phyloP scores from a whole-genome alignment of 2,329 filamentous ascomycete species.

The Exserohilum rostratum region DNA sequence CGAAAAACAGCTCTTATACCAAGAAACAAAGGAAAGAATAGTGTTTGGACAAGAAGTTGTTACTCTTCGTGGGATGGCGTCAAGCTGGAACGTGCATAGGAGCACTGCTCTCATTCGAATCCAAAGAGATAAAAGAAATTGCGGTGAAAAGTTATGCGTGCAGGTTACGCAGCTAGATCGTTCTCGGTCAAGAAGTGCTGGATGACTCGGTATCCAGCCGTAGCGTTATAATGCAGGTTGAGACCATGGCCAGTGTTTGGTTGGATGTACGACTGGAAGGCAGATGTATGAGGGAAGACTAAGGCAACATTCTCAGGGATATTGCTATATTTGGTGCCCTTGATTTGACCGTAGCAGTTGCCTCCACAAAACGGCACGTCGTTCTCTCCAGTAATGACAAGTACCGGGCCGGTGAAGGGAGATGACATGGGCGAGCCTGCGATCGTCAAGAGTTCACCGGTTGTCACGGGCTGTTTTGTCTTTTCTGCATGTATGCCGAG shows the following conservation, averaged over 20 bases:
- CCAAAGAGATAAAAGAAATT: neutral
- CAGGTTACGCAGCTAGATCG: conserved; percentile 19
- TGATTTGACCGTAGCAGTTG: conserved; percentile 55
- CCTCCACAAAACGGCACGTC: conserved; percentile 67
- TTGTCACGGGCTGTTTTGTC: conserved; percentile 62
- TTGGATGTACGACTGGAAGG: conserved; percentile 62
- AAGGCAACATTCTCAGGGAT: conserved; percentile 54
- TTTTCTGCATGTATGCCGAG: conserved; percentile 56
- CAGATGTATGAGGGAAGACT: conserved; percentile 54
- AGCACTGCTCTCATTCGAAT: neutral
- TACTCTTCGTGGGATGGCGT: no score
- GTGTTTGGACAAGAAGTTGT: neutral
- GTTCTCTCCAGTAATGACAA: conserved; percentile 62
- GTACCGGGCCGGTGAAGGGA: conserved; percentile 60
- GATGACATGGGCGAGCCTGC: conserved; percentile 47
- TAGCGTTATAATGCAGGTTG: conserved; percentile 55
- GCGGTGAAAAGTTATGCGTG: no score
- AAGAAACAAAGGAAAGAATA: neutral
- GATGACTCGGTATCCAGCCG: conserved; percentile 49
- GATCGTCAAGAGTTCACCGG: conserved; percentile 66
- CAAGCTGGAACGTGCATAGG: neutral
- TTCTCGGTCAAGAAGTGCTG: conserved; percentile 43
- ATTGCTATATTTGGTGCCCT: conserved; percentile 49
- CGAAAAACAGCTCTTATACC: no score
- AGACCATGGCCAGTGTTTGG: conserved; percentile 55